Conservation (phyloP, 1,139 yeast species). For the Suhomyces panamericanus region DNA sequence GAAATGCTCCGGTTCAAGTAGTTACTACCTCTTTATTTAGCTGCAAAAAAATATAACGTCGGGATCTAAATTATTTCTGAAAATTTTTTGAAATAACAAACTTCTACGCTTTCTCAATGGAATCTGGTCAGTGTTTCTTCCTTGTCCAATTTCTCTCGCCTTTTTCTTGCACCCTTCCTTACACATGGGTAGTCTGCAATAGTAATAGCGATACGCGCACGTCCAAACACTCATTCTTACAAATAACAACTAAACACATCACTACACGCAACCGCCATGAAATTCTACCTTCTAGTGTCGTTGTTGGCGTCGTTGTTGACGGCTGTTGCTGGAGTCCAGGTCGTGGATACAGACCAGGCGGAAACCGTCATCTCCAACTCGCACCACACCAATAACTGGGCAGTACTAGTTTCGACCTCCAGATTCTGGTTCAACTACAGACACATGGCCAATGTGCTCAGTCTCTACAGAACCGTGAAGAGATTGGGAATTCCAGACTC, state of each 20-base stretch:
- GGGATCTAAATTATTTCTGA: too few relatives aligned
- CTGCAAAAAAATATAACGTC: too few relatives aligned
- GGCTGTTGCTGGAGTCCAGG: conserved; percentile 11
- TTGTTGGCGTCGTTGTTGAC: conserved; percentile 6
- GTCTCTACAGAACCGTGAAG: conserved; percentile 93
- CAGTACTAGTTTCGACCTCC: conserved; percentile 92
- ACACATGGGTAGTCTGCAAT: conserved; percentile 1
- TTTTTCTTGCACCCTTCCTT: neutral
- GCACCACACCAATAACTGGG: conserved; percentile 84
- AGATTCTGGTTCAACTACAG: conserved; percentile 97
- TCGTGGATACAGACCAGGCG: conserved; percentile 22
- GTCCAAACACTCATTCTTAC: neutral
- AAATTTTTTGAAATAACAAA: too few relatives aligned
- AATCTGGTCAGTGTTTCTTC: too few relatives aligned
- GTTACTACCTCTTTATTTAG: too few relatives aligned
- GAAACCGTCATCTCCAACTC: conserved; percentile 31
- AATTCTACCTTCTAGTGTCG: conserved; percentile 6
- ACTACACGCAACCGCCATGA: conserved; percentile 9
- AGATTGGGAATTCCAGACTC: conserved; percentile 96
- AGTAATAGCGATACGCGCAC: conserved; percentile 1
- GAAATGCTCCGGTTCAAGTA: too few relatives aligned
- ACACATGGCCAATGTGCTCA: conserved; percentile 94
- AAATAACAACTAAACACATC: neutral
- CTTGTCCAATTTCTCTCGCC: neutral
- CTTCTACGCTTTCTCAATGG: too few relatives aligned